A percentile compares a stretch with the other conserved stretches of the same genome.
phyloP scores from a whole-genome alignment of 148 eudicot genomes.

The Limonium bicolor region DNA sequence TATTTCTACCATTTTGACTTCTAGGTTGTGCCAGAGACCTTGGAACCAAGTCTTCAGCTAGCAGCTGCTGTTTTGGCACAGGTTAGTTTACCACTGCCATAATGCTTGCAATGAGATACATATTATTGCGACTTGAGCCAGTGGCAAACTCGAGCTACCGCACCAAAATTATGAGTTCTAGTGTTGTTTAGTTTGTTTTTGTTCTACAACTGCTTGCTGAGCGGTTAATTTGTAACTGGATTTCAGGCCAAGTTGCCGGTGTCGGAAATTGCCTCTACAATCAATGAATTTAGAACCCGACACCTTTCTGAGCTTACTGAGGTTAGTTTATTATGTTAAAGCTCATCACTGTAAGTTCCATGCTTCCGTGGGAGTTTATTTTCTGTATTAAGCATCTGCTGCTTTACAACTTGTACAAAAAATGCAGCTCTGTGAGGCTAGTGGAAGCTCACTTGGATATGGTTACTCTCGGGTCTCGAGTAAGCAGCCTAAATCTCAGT shows the following conservation, averaged over 20 bases:
- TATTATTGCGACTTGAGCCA: background rate
- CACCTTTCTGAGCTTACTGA: conserved; percentile 89
- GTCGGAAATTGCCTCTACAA: conserved; percentile 85
- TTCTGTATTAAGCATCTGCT: background rate
- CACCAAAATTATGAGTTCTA: no score
- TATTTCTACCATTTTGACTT: background rate
- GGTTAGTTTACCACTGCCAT: conserved; percentile 20
- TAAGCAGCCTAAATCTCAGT: conserved; percentile 47
- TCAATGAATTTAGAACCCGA: conserved; percentile 93
- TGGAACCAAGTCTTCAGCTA: conserved; percentile 91
- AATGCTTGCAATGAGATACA: background rate
- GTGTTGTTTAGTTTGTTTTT: background rate
- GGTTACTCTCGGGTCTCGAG: conserved; percentile 60
- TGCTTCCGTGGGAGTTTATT: background rate
- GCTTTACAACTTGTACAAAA: background rate
- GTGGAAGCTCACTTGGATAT: conserved; percentile 89
- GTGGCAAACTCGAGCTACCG: no score
- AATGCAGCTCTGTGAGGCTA: conserved; percentile 78
- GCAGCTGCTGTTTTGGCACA: conserved; percentile 96
- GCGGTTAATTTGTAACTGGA: background rate
- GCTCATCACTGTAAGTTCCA: background rate
- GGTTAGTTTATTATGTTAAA: conserved; percentile 20
- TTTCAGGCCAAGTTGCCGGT: conserved; percentile 76
- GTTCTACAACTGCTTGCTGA: background rate
- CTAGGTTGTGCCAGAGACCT: conserved; percentile 92